Evolutionary conservation across 768 basidiomycete species (phyloP), one percentile per base, ranked within the genome.

Genomic region (Lentinula guzmanii): DNA sequence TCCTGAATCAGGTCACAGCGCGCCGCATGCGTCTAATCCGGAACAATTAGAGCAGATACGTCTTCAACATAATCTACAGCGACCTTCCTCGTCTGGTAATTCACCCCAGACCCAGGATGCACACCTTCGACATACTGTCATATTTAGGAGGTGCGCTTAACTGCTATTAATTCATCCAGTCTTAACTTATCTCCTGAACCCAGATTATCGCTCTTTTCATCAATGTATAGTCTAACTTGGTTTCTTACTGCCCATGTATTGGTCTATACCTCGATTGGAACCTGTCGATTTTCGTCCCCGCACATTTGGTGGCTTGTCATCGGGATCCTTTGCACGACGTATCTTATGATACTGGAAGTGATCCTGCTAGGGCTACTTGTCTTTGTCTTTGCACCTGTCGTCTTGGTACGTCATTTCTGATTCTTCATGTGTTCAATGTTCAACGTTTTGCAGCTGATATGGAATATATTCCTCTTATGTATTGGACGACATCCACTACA

Each of bases 231-330:
- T n/a, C 69, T 93, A 8, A 85, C 81, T 60, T 94, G 93, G 90
- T 93, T 93, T 66, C 70, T 93, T 31, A 87, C 85, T 16, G 89
- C 91, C 10, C 89, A 94, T 68, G 86, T 92, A 33, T 75, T 93
- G 59, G 81, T 86, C 63, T 93, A 92, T 67, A 89, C 89, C 15
- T 89, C 91, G 7, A 75, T 90, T 33, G 77, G 86, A 64, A 82
- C 86, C 15, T 94, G 92, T 61, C 86, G 92, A 18, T 73, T 78
- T 61, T 77, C 87, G 0, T 82, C 91, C 11, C 92, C 92, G 7
- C 88, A 92, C 65, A 74, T 93, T 37, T 94, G 91, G 91, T 94
- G 90, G 90, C 82, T 93, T 51, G 84, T 83, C 21, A 92, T 94
- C 70, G 87, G 84, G 39, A 86, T 93, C 65, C 75, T 93, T 13